These are phyloP conservation scores for Recurvomyces mirabilis DNA, from an alignment of 495 filamentous ascomycete species.

Conservation along the genomic window DNA sequence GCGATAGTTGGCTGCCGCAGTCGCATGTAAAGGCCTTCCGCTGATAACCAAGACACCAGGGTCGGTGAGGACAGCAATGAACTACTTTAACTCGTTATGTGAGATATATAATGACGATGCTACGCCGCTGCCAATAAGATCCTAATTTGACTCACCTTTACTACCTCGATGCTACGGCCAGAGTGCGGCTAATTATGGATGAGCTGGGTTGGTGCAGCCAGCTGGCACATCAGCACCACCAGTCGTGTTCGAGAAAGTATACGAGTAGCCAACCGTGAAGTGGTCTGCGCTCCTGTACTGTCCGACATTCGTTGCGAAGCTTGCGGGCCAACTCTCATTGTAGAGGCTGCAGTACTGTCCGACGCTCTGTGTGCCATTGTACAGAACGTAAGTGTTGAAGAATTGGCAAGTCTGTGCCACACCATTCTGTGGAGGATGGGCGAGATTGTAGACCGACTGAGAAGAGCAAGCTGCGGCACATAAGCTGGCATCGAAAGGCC, in stretches of 20 bases:
- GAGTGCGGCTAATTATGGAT: too few species aligned
- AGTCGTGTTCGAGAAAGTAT: slow-evolving; percentile 3
- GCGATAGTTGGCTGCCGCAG: too few species aligned
- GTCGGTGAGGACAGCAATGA: too few species aligned
- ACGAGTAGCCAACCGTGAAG: slow-evolving; percentile 15
- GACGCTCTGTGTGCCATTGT: slow-evolving; percentile 8
- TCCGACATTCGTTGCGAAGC: slow-evolving; percentile 20
- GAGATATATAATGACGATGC: too few species aligned
- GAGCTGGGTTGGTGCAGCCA: background rate
- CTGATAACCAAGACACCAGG: too few species aligned
- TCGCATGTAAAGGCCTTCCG: too few species aligned
- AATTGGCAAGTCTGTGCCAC: slow-evolving; percentile 14
- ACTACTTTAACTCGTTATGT: too few species aligned
- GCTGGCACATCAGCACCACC: background rate
- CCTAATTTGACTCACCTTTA: too few species aligned
- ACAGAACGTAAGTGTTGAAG: slow-evolving; percentile 21
- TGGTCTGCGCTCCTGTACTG: slow-evolving; percentile 15
- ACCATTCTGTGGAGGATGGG: slow-evolving; percentile 5
- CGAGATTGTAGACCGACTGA: slow-evolving; percentile 6
- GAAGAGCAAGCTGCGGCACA: slow-evolving; percentile 16
- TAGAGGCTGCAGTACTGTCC: slow-evolving; percentile 16
- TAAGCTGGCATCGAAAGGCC: slow-evolving; percentile 14
- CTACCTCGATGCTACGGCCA: too few species aligned
- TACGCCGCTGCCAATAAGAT: too few species aligned
- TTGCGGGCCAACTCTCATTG: slow-evolving; percentile 15